Evolutionary conservation across 2,329 filamentous ascomycete genomes (phyloP).

Genomic region (Calonectria montana): DNA sequence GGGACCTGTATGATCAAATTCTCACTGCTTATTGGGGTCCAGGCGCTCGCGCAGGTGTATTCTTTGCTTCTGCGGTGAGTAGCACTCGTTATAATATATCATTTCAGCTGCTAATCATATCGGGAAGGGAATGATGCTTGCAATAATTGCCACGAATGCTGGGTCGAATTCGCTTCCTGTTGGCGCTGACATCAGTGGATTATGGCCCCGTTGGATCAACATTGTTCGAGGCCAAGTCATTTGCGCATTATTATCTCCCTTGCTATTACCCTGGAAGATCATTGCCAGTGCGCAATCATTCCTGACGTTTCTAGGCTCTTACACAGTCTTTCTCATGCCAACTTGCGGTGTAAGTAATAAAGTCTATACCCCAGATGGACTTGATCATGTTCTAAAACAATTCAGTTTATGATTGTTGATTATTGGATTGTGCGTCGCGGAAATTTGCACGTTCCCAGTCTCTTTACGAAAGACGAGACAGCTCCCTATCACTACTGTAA

Average conservation of each 20-base stretch:
- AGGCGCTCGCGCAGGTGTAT: constrained; percentile 45
- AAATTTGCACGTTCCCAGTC: background rate
- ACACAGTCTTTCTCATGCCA: background rate
- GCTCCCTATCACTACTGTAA: background rate
- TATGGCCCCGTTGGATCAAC: constrained; percentile 2
- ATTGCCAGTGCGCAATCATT: background rate
- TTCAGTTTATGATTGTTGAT: constrained; percentile 2
- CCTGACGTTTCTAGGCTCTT: background rate
- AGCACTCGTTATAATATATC: accelerated
- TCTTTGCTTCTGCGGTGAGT: constrained; percentile 38
- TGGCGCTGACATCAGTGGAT: background rate
- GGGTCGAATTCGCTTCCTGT: background rate
- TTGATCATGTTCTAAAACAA: background rate
- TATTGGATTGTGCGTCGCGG: background rate
- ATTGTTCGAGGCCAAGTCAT: constrained; percentile 4
- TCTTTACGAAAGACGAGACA: background rate
- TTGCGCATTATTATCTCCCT: background rate
- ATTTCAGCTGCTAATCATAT: background rate
- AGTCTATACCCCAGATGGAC: background rate
- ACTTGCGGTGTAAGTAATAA: background rate
- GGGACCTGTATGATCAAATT: constrained; percentile 50
- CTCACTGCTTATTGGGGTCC: constrained; percentile 49
- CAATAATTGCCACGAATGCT: background rate
- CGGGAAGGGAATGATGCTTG: background rate
- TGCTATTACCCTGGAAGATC: background rate